Percentiles rank a stretch among this genome's conserved stretches.
Conservation (phyloP, 2,329 filamentous ascomycete species). For the Parastagonospora avenae region DNA sequence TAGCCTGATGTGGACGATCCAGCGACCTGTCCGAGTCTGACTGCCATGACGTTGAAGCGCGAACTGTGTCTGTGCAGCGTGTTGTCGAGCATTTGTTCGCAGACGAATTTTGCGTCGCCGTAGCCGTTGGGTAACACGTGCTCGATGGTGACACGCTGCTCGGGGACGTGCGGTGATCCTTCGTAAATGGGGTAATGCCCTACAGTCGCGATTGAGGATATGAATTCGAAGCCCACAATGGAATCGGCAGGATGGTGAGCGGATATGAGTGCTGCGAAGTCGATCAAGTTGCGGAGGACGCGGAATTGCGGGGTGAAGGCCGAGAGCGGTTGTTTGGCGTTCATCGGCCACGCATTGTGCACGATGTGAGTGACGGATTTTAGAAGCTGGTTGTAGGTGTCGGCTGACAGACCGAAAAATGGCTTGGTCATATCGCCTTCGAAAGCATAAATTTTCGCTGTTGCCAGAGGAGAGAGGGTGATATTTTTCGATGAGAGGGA, state of each 20-base stretch:
- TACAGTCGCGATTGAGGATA: constrained; percentile 52
- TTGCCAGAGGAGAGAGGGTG: constrained; percentile 3
- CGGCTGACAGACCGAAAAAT: constrained; percentile 53
- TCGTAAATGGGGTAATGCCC: constrained; percentile 31
- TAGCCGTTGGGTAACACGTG: constrained; percentile 56
- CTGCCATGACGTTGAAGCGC: constrained; percentile 51
- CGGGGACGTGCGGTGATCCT: constrained; percentile 47
- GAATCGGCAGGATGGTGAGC: constrained; percentile 27
- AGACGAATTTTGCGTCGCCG: constrained; percentile 58
- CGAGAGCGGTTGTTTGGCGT: constrained; percentile 57
- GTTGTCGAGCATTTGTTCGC: constrained; percentile 57
- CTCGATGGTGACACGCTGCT: constrained; percentile 49
- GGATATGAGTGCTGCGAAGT: constrained; percentile 46
- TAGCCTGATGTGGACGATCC: constrained; percentile 57
- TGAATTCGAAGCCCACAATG: constrained; percentile 46
- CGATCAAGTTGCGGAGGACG: constrained; percentile 57
- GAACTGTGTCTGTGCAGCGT: constrained; percentile 53
- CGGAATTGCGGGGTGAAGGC: constrained; percentile 59
- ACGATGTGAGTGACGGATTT: constrained; percentile 55
- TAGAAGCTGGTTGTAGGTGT: constrained; percentile 47
- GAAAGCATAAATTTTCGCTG: constrained; percentile 53
- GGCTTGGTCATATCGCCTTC: constrained; percentile 56
- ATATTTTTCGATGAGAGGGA: constrained; percentile 29
- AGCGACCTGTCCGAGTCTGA: constrained; percentile 60
- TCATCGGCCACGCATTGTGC: constrained; percentile 63